Percentiles rank a stretch among this genome's conserved stretches.
Conservation (phyloP, 495 filamentous ascomycete genomes). For the Hypomontagnella submonticulosa region DNA sequence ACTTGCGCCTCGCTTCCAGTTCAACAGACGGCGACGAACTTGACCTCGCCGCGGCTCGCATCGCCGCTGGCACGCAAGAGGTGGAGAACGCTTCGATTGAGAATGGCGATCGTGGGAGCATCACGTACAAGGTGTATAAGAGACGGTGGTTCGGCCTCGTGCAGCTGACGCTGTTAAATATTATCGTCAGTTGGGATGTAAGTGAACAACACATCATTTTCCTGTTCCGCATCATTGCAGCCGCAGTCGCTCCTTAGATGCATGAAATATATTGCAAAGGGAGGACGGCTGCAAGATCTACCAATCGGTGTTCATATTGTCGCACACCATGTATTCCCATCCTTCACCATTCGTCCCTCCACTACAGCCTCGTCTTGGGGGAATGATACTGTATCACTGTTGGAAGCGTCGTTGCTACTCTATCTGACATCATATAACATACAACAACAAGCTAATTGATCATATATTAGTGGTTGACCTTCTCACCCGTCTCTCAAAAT, state of each 20-base stretch:
- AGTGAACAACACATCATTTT: slow-evolving; percentile 50
- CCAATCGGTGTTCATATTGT: slow-evolving; percentile 34
- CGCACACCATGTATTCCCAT: background rate
- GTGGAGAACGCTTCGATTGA: slow-evolving; percentile 28
- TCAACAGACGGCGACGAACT: slow-evolving; percentile 37
- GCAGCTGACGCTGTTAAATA: slow-evolving; percentile 87
- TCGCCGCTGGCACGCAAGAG: slow-evolving; percentile 11
- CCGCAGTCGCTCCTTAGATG: background rate
- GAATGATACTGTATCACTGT: slow-evolving; percentile 7
- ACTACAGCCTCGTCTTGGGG: slow-evolving; percentile 23
- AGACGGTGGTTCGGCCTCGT: slow-evolving; percentile 88
- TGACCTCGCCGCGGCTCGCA: slow-evolving; percentile 3
- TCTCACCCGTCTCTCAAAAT: slow-evolving; percentile 82
- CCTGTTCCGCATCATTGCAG: background rate
- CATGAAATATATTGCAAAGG: background rate
- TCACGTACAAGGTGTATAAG: slow-evolving; percentile 83
- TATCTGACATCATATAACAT: slow-evolving; percentile 11
- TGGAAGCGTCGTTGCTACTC: slow-evolving; percentile 9
- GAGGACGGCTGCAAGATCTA: slow-evolving; percentile 11
- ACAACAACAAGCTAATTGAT: slow-evolving; percentile 10
- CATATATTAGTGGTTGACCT: slow-evolving; percentile 89
- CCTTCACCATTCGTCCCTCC: slow-evolving; percentile 16
- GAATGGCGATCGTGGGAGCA: slow-evolving; percentile 27
- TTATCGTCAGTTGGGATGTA: slow-evolving; percentile 95
- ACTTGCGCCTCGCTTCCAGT: slow-evolving; percentile 37